phyloP scores from a whole-genome alignment of 73 alveolate species.

The Effrenium voratum region DNA sequence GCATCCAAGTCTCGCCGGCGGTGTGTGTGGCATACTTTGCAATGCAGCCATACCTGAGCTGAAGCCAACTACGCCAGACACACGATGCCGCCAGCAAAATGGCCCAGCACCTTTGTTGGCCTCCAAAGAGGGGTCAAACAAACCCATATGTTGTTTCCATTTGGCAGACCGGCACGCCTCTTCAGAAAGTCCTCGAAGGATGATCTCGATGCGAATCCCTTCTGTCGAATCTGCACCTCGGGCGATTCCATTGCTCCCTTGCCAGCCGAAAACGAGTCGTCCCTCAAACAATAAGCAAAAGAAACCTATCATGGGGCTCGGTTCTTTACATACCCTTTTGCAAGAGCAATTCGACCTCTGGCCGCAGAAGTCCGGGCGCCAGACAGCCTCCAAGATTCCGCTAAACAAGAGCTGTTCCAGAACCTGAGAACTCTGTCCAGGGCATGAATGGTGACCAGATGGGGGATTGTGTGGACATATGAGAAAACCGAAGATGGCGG shows the following conservation, averaged over 20 bases:
- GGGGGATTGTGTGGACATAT: too few relatives aligned
- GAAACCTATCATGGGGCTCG: too few relatives aligned
- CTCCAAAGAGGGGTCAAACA: too few relatives aligned
- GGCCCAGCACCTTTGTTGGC: background rate
- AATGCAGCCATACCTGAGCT: constrained; percentile 23
- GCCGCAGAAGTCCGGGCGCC: background rate
- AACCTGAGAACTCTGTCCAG: too few relatives aligned
- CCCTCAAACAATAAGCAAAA: background rate
- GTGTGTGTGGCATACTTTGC: background rate
- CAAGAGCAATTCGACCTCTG: background rate
- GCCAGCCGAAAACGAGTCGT: background rate
- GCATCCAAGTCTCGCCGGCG: background rate
- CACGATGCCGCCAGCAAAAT: background rate
- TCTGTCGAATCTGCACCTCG: constrained; percentile 64
- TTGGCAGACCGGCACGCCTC: background rate
- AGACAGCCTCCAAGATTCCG: constrained; percentile 68
- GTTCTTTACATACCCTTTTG: background rate
- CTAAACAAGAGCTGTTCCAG: constrained; percentile 82
- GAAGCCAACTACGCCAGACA: background rate
- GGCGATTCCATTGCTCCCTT: background rate
- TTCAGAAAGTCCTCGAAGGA: constrained; percentile 37
- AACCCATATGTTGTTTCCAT: too few relatives aligned
- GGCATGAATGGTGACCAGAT: too few relatives aligned
- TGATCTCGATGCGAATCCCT: constrained; percentile 60
- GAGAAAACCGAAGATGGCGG: too few relatives aligned